Evolutionary conservation across 192 early-diverging fungal genomes (phyloP).

Genomic region (Rhizoclosmatium globosum): DNA sequence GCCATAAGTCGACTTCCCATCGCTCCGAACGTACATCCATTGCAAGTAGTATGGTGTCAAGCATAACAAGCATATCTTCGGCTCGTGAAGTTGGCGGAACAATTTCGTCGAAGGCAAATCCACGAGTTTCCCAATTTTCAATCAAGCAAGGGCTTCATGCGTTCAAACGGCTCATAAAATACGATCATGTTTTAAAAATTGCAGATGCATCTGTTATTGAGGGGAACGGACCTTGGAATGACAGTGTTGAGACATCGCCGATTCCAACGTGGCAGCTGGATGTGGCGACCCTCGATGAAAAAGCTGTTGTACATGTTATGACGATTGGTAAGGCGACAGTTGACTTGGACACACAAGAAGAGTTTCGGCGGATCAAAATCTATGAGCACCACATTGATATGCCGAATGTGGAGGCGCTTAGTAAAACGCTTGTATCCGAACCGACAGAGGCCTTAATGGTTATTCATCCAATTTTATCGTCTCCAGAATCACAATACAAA

Average conservation of each 20-base stretch:
- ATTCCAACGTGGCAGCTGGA: conserved; percentile 9
- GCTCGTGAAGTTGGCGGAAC: no score
- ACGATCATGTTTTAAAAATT: no score
- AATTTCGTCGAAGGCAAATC: no score
- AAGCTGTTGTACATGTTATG: conserved; percentile 17
- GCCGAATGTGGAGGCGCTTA: background rate
- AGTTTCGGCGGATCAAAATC: background rate
- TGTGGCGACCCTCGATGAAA: background rate
- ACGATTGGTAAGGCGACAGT: conserved; percentile 2
- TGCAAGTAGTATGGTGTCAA: no score
- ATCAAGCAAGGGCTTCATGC: no score
- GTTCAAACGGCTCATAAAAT: no score
- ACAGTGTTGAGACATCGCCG: background rate
- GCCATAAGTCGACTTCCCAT: no score
- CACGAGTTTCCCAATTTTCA: no score
- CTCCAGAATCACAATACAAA: conserved; percentile 11
- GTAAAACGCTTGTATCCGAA: background rate
- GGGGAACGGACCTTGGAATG: conserved; percentile 7
- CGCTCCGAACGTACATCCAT: no score
- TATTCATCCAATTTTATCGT: conserved; percentile 6
- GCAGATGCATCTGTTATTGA: no score
- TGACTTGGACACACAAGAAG: conserved; percentile 4
- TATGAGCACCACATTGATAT: conserved; percentile 21
- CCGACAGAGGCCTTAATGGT: background rate
- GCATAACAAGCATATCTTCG: no score